Percentiles rank a stretch among this genome's conserved stretches.
Conservation (phyloP, 176 grass and related monocot genomes). For the Tillandsia leiboldiana region DNA sequence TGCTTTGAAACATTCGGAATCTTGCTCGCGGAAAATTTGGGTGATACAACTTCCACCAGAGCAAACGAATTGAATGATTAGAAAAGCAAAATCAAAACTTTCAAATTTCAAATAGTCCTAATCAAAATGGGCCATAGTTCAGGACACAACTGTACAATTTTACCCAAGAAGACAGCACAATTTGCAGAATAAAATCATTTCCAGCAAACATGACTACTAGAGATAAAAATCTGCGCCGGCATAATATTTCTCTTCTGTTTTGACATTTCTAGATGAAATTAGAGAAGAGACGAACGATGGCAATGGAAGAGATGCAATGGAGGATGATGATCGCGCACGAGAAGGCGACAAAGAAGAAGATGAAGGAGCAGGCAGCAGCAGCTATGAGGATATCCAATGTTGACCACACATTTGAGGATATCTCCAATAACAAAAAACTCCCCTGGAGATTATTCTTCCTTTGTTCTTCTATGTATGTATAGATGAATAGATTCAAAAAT, state of each 20-base stretch:
- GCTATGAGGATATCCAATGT: slow-evolving; percentile 33
- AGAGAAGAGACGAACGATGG: slow-evolving; percentile 43
- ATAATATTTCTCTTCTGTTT: no score
- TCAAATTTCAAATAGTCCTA: no score
- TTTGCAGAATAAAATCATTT: no score
- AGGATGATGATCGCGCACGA: slow-evolving; percentile 37
- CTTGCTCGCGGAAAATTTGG: no score
- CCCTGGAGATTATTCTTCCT: slow-evolving; percentile 64
- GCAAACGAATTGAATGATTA: no score
- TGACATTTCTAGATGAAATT: slow-evolving; percentile 41
- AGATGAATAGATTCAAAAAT: not conserved
- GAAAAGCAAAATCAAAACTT: no score
- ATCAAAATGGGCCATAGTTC: no score
- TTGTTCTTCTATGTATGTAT: slow-evolving; percentile 16
- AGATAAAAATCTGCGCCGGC: no score
- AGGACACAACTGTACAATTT: no score
- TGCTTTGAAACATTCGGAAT: slow-evolving; percentile 4
- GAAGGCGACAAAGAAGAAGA: slow-evolving; percentile 59
- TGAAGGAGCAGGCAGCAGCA: slow-evolving; percentile 43
- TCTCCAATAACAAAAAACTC: slow-evolving; percentile 53
- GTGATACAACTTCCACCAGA: no score
- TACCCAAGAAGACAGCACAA: no score
- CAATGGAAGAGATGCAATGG: slow-evolving; percentile 46
- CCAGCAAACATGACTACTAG: no score
- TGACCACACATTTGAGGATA: slow-evolving; percentile 46